Evolutionary conservation across 164 flowering plant species (phyloP).

Genomic region (Macadamia integrifolia): DNA sequence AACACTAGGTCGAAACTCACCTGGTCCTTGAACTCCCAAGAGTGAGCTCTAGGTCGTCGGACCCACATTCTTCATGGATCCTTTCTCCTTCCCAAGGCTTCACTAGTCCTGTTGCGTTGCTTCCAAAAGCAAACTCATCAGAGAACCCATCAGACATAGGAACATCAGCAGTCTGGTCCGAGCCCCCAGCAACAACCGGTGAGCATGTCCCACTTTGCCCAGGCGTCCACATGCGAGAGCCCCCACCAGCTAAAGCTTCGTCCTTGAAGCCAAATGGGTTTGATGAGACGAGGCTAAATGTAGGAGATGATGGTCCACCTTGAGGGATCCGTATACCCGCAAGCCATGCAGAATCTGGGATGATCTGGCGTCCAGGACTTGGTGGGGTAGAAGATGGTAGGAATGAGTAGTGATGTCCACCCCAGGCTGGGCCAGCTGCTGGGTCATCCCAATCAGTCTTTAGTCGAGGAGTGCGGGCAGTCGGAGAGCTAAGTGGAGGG

Average conservation of each 20-base stretch:
- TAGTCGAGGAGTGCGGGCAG: slow-evolving; percentile 59
- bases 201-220: slow-evolving; percentile 97
- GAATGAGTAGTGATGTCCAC: slow-evolving; percentile 37
- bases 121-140: slow-evolving; percentile 90
- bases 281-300: slow-evolving; percentile 70
- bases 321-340: slow-evolving; percentile 49
- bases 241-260: slow-evolving; percentile 46
- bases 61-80: slow-evolving; percentile 84
- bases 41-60: slow-evolving; percentile 93
- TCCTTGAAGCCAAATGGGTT: slow-evolving; percentile 63
- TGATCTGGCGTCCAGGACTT: slow-evolving; percentile 65
- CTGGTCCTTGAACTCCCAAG: slow-evolving; percentile 72
- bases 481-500: slow-evolving; percentile 89
- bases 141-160: slow-evolving; percentile 75
- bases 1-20: slow-evolving; percentile 20
- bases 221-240: slow-evolving; percentile 92
- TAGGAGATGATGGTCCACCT: slow-evolving; percentile 60
- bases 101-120: slow-evolving; percentile 51
- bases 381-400: slow-evolving; percentile 77
- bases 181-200: slow-evolving; percentile 62
- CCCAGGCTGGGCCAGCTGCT: slow-evolving; percentile 34
- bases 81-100: slow-evolving; percentile 99
- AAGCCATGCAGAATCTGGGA: slow-evolving; percentile 77
- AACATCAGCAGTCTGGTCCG: slow-evolving; percentile 61
- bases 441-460: slow-evolving; percentile 61